A percentile compares a stretch with the other conserved stretches of the same genome.
phyloP scores from a whole-genome alignment of 345 rosid species.

The Salix purpurea region DNA sequence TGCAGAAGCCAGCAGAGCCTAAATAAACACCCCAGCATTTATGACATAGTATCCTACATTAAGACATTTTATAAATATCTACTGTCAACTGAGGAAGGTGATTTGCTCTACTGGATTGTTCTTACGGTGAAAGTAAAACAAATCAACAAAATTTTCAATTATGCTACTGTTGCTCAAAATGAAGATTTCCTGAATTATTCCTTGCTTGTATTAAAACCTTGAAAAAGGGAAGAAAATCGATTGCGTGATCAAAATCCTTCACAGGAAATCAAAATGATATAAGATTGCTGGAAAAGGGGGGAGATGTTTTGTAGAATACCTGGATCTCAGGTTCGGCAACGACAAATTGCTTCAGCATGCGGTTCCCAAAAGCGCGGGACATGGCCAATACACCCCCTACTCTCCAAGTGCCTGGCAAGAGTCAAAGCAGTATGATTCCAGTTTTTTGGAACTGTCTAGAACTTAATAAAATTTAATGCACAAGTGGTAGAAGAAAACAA shows the following conservation, averaged over 20 bases:
- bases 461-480: background rate
- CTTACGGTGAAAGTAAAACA: background rate
- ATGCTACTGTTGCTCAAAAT: background rate
- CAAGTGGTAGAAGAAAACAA: background rate
- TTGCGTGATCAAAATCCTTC: background rate
- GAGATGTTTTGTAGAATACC: constrained; percentile 42
- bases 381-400: constrained; percentile 99
- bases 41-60: background rate
- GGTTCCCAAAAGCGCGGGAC: constrained; percentile 98
- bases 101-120: background rate
- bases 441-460: background rate
- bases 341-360: constrained; percentile 95
- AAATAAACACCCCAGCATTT: background rate
- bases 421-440: constrained; percentile 5
- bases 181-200: background rate
- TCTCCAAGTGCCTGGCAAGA: constrained; percentile 88
- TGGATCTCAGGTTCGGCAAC: constrained; percentile 99
- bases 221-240: background rate
- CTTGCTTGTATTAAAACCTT: background rate
- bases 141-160: background rate
- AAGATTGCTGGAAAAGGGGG: background rate
- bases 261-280: background rate
- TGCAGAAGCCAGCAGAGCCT: constrained; percentile 88
- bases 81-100: background rate
- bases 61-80: background rate